phyloP scores from a whole-genome alignment of 2,329 filamentous ascomycete species.

The Elsinoe batatas region DNA sequence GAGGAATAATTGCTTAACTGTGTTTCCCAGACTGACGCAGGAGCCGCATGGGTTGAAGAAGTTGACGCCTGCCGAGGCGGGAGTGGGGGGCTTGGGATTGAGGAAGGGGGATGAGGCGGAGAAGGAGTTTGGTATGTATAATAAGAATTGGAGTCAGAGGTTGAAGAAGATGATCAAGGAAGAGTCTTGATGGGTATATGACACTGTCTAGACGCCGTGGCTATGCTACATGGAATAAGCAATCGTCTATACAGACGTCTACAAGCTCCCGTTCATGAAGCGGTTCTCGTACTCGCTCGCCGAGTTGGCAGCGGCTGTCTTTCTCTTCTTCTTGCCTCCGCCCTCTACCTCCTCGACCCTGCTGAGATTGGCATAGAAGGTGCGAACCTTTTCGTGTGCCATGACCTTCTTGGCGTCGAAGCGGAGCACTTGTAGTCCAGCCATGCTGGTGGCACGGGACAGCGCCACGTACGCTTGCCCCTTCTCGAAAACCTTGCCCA shows the following conservation, averaged over 20 bases:
- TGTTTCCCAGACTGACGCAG: background rate
- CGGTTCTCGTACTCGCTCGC: slow-evolving; percentile 25
- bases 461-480: slow-evolving; percentile 96
- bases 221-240: background rate
- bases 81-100: background rate
- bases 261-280: slow-evolving; percentile 19
- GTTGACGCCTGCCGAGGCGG: background rate
- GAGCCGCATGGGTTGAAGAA: slow-evolving; percentile 2
- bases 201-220: background rate
- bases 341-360: slow-evolving; percentile 48
- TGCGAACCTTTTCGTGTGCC: slow-evolving; percentile 77
- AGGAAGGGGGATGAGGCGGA: slow-evolving; percentile 5
- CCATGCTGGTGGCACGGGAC: slow-evolving; percentile 80
- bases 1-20: background rate
- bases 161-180: slow-evolving; percentile 3
- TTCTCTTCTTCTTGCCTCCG: slow-evolving; percentile 23
- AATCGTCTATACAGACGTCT: background rate
- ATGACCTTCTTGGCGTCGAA: slow-evolving; percentile 90
- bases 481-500: slow-evolving; percentile 89
- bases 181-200: slow-evolving; percentile 1
- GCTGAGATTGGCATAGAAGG: slow-evolving; percentile 76
- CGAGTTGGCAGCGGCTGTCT: slow-evolving; percentile 17
- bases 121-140: slow-evolving; percentile 7
- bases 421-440: slow-evolving; percentile 74
- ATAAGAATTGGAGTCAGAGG: background rate